A percentile compares a stretch with the other conserved stretches of the same genome.
phyloP scores from a whole-genome alignment of 495 filamentous ascomycete genomes.

The Delitschia confertaspora region DNA sequence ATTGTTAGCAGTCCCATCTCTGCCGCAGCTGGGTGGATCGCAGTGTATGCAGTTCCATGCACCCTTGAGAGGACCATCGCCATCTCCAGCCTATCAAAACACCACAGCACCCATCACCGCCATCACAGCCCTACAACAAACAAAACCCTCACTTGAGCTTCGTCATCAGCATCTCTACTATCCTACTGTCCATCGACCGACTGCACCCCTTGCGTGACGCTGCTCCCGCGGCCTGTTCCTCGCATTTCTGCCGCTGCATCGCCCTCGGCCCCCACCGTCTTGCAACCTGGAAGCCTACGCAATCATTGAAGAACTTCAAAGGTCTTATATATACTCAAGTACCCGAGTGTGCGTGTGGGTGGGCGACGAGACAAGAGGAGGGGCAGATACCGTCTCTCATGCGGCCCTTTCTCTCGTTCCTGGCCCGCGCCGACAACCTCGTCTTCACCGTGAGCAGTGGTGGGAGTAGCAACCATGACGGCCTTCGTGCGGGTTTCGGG shows the following conservation, averaged over 20 bases:
- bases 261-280: constrained; percentile 9
- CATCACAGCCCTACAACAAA: constrained; percentile 13
- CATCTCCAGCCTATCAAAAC: constrained; percentile 13
- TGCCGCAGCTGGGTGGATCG: too few relatives aligned
- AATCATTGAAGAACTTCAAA: background rate
- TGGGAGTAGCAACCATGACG: constrained; percentile 62
- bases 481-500: constrained; percentile 96
- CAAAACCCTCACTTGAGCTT: too few relatives aligned
- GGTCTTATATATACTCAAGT: background rate
- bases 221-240: background rate
- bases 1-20: too few relatives aligned
- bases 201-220: too few relatives aligned
- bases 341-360: background rate
- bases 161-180: too few relatives aligned
- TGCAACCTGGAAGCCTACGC: constrained; percentile 15
- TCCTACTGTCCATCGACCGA: too few relatives aligned
- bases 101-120: constrained; percentile 8
- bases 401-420: constrained; percentile 14
- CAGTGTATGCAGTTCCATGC: too few relatives aligned
- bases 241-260: background rate
- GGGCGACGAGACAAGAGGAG: constrained; percentile 8
- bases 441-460: constrained; percentile 16
- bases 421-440: constrained; percentile 23
- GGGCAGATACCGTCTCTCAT: constrained; percentile 24
- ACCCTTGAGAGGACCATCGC: too few relatives aligned